Base-by-base conservation (phyloP, 1,284 basidiomycete species). In the Ceratobasidium papillatum region DNA sequence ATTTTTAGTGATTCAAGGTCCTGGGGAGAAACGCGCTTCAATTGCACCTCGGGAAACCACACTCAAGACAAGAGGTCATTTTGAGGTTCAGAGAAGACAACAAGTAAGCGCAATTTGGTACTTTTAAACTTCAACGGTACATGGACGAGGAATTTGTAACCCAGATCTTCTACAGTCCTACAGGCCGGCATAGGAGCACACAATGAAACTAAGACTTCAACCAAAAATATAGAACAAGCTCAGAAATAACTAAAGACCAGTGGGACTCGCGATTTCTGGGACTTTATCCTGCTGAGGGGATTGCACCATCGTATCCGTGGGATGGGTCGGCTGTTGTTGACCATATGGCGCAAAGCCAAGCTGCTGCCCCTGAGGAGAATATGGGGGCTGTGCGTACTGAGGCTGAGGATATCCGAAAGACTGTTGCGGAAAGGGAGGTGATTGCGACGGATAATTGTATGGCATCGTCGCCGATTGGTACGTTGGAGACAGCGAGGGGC, bases 351-450 rank as follows among this genome's bases (percentile, higher is more conserved):
- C 34, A 22, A 59, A 59, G 4, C 56, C 30, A 17, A n/a, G 30
- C 27, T 7, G 12, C 14, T 32, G 56, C 56, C 19, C 32, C 34
- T 59, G 56, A 4, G 32, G 56, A 8, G 34, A n/a, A 38, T 59
- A 59, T 34, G 34, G 32, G 4, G 51, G 9, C 17, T 25, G 51
- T 19, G 25, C 22, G 51, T 54, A 54, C 25, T 4, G 51, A 54
- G 51, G 32, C 38, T 59, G 56, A 59, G 56, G 56, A 59, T 59
- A 59, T 8, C 56, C 56, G 34, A 59, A 59, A 7, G 56, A 59
- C 19, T 34, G 30, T 22, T 59, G 56, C 2, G 34, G 34, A 4
- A 38, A 36, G 19, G 56, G 56, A 8, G 56, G 34, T 17, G 56
- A 36, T 34, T 59, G 56, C 22, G 56, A 34, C 11, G 56, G 27